phyloP scores from a whole-genome alignment of 23 red algal species.

The Pyropia yezoensis region DNA sequence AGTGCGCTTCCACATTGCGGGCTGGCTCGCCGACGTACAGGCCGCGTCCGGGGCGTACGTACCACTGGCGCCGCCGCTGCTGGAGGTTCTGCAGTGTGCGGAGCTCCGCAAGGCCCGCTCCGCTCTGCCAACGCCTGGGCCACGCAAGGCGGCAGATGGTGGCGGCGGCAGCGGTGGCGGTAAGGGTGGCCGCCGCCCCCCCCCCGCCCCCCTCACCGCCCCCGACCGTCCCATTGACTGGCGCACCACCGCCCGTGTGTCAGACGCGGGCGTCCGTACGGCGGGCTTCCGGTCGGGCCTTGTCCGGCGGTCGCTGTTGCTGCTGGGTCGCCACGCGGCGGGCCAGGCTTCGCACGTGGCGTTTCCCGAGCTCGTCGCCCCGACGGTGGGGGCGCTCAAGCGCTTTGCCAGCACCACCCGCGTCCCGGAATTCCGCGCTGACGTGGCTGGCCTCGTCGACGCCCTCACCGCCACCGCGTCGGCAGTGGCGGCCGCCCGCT shows the following conservation, averaged over 20 bases:
- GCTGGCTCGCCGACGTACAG: slow-evolving; percentile 34
- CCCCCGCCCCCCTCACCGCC: slow-evolving; percentile 12
- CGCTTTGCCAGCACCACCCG: slow-evolving; percentile 29
- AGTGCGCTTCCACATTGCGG: slow-evolving; percentile 53
- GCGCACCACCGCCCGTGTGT: slow-evolving; percentile 44
- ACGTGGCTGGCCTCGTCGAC: slow-evolving; percentile 23
- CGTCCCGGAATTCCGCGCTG: slow-evolving; percentile 27
- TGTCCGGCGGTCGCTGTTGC: slow-evolving; percentile 24
- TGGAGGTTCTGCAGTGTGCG: slow-evolving; percentile 29
- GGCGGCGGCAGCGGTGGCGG: too few species aligned
- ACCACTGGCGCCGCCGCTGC: slow-evolving; percentile 39
- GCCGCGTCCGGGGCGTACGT: slow-evolving; percentile 34
- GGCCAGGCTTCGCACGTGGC: slow-evolving; percentile 44
- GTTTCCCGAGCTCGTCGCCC: slow-evolving; percentile 53
- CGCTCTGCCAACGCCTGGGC: too few species aligned
- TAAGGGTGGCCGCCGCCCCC: too few species aligned
- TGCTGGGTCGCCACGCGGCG: slow-evolving; percentile 39
- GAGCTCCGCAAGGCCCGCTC: slow-evolving; percentile 30
- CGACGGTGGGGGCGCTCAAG: slow-evolving; percentile 19
- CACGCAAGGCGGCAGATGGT: too few species aligned
- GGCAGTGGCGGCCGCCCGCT: slow-evolving; percentile 10
- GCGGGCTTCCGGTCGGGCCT: slow-evolving; percentile 44
- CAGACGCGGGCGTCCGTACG: slow-evolving; percentile 31
- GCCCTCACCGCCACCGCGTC: slow-evolving; percentile 37
- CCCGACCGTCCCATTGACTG: slow-evolving; percentile 35